Evolutionary conservation across 139 green algal genomes (phyloP).

Genomic region (Micromonas pusilla): DNA sequence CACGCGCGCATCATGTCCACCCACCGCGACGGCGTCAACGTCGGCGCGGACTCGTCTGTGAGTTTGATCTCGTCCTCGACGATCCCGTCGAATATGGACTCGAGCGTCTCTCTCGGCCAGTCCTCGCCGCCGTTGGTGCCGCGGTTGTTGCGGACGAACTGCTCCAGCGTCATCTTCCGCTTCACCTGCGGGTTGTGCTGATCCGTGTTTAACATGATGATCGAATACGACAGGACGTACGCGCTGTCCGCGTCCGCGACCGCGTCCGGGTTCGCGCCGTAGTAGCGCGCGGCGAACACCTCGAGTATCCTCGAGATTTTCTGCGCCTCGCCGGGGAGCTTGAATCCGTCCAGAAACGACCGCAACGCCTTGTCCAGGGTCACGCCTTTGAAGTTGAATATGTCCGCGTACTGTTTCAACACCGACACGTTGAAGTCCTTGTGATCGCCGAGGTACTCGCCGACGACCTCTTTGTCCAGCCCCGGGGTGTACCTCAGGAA

Average conservation of each 20-base stretch:
- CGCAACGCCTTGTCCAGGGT: constrained; percentile 67
- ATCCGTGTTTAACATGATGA: constrained; percentile 86
- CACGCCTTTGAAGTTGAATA: constrained; percentile 71
- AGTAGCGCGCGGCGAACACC: constrained; percentile 47
- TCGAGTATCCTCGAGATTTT: constrained; percentile 78
- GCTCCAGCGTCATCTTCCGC: constrained; percentile 75
- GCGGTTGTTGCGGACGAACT: constrained; percentile 76
- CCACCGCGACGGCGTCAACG: background rate
- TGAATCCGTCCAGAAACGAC: constrained; percentile 66
- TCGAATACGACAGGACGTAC: constrained; percentile 71
- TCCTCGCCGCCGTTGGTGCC: constrained; percentile 69
- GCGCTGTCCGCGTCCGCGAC: constrained; percentile 52
- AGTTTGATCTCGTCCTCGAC: constrained; percentile 65
- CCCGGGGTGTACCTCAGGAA: constrained; percentile 81
- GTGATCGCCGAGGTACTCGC: constrained; percentile 85
- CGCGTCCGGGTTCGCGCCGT: constrained; percentile 30
- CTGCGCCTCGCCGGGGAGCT: constrained; percentile 71
- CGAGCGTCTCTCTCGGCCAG: constrained; percentile 55
- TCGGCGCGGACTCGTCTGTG: background rate
- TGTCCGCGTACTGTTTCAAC: constrained; percentile 52
- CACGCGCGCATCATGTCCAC: background rate
- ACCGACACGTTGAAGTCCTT: constrained; percentile 75
- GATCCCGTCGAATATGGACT: constrained; percentile 59
- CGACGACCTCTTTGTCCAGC: constrained; percentile 77
- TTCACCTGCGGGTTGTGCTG: constrained; percentile 79